These are phyloP conservation scores for Ammopiptanthus mongolicus DNA, from an alignment of 306 rosid genomes.

Conservation along the genomic window DNA sequence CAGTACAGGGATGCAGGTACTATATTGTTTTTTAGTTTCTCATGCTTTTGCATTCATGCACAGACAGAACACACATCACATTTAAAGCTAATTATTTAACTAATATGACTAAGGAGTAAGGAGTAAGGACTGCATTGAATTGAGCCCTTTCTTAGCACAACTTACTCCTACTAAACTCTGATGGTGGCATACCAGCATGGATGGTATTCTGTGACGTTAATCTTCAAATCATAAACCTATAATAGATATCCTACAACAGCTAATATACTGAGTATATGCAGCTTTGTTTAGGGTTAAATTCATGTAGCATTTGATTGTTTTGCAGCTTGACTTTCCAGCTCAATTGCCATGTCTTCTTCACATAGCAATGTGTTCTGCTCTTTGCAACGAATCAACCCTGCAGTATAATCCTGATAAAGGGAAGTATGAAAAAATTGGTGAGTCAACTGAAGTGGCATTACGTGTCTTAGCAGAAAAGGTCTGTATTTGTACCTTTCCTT, in stretches of 20 bases:
- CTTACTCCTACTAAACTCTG: background rate
- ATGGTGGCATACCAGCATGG: background rate
- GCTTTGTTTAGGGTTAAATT: slow-evolving; percentile 3
- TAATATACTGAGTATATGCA: background rate
- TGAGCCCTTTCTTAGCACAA: background rate
- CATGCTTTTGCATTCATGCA: slow-evolving; percentile 9
- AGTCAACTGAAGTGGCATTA: slow-evolving; percentile 98
- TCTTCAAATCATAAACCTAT: background rate
- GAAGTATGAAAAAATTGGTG: slow-evolving; percentile 93
- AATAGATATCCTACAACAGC: background rate
- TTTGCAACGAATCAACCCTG: slow-evolving; percentile 86
- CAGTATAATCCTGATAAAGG: slow-evolving; percentile 96
- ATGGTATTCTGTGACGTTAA: background rate
- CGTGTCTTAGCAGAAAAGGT: slow-evolving; percentile 96
- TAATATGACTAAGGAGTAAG: background rate
- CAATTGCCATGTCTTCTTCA: slow-evolving; percentile 85
- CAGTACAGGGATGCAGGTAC: slow-evolving; percentile 66
- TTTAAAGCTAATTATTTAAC: background rate
- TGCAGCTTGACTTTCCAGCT: slow-evolving; percentile 86
- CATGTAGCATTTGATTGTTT: slow-evolving; percentile 24
- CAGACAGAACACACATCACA: background rate
- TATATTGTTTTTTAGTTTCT: slow-evolving; percentile 2
- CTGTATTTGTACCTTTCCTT: slow-evolving; percentile 20
- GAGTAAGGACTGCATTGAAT: background rate
- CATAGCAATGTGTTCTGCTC: slow-evolving; percentile 90